Base-by-base conservation (phyloP, 2,329 filamentous ascomycete genomes). In the Cryphonectria radicalis region DNA sequence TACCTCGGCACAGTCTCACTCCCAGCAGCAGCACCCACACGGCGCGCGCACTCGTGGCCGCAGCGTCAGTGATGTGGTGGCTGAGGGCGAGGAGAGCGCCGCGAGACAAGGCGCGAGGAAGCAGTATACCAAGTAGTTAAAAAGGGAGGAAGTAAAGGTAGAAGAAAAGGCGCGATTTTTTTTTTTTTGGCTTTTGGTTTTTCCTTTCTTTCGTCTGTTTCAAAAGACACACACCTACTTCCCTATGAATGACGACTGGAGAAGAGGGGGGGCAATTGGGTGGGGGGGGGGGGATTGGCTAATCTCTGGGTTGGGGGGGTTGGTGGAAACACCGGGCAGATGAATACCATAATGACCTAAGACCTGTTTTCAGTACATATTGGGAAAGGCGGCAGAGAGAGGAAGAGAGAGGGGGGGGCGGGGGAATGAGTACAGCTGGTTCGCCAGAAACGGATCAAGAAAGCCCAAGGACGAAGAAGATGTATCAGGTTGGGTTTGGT, bases 41-140 rank as follows among this genome's bases (percentile, higher is more conserved):
- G 71, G 71, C 1, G 71, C 71, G 13, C 66, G 71, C 28, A 37
- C 63, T 28, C 53, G 71, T 19, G 71, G 71, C 3, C 69, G 62
- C 4, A 73, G 71, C 28, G 69, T 73, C 28, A 71, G 69, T 13
- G 46, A 57, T n/a, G 69, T 63, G 40, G 62, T 63, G 14, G 68
- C 62, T 22, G 46, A 50, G 32, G 68, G 55, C 28, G 62, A 57
- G 6, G 63, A 67, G 63, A 22, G 46, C 25, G 35, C 62, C 19
- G 66, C 59, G 63, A 62, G 28, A 53, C 59, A 64, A 22, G 57
- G 40, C 14, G 69, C 53, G 35, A 63, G 40, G 63, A 64, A 68
- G 40, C 53, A 71, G 66, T 66, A 62, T 50, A 68, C 65, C 32
- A 70, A 68, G 43, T 70, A 68, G 22, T 19, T 28, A 2, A 32